Percentiles rank a stretch among this genome's conserved stretches.
Evolutionary conservation across 2,329 filamentous ascomycete species (phyloP).

Genomic region (Esteya vermicola): DNA sequence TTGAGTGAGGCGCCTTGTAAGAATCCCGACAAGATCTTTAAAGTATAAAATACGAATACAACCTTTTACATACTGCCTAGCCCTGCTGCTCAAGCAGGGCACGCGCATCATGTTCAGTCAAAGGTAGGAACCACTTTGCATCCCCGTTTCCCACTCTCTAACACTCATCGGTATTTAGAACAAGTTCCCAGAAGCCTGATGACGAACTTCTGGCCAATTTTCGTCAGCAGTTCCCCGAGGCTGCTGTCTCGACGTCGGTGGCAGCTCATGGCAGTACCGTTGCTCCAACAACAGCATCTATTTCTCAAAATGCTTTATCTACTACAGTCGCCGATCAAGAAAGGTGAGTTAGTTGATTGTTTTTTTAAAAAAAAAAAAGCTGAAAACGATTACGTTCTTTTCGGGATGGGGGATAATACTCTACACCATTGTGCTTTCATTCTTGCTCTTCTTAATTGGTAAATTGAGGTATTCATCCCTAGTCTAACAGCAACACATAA

Average conservation of each 20-base stretch:
- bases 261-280: conserved; percentile 22
- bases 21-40: no score
- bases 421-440: not conserved
- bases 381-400: no score
- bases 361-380: no score
- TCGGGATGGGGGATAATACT: no score
- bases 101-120: conserved; percentile 19
- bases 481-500: conserved; percentile 8
- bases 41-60: not conserved
- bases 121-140: no score
- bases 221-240: conserved; percentile 66
- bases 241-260: conserved; percentile 32
- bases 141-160: no score
- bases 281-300: conserved; percentile 17
- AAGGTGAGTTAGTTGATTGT: conserved; percentile 17
- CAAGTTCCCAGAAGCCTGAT: conserved; percentile 70
- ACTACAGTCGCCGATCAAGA: conserved; percentile 14
- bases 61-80: not conserved
- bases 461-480: no score
- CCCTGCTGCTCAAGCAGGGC: conserved; percentile 11
- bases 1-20: no score
- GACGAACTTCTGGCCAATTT: conserved; percentile 76
- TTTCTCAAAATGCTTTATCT: conserved; percentile 7
- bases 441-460: no score
- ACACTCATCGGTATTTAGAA: conserved; percentile 38